phyloP scores from a whole-genome alignment of 805 yeast genomes.

The Kodamaea laetipori region DNA sequence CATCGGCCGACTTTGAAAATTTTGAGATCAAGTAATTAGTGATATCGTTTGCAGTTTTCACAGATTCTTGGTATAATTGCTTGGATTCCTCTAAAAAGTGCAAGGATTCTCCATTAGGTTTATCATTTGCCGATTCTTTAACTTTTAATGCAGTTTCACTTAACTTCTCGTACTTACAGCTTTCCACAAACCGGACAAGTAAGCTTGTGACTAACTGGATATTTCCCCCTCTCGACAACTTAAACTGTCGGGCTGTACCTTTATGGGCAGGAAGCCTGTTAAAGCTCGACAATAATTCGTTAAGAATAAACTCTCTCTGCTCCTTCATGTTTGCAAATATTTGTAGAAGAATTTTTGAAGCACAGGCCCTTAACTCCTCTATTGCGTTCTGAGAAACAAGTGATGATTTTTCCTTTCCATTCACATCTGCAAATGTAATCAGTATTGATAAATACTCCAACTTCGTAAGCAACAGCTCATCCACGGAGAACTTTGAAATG shows the following conservation, averaged over 20 bases:
- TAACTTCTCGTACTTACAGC: constrained; percentile 25
- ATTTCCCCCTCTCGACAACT: constrained; percentile 45
- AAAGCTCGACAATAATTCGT: constrained; percentile 57
- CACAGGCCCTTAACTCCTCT: constrained; percentile 29
- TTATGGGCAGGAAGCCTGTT: constrained; percentile 52
- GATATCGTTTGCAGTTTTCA: constrained; percentile 27
- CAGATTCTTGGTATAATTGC: constrained; percentile 18
- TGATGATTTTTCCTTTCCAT: constrained; percentile 23
- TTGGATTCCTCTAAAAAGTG: neutral
- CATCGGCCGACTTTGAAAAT: constrained; percentile 27
- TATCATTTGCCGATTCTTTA: neutral
- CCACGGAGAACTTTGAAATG: constrained; percentile 18
- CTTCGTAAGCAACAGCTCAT: constrained; percentile 58
- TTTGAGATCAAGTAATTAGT: constrained; percentile 25
- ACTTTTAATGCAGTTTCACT: neutral
- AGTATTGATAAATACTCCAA: constrained; percentile 54
- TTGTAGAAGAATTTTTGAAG: constrained; percentile 31
- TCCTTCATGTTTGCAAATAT: constrained; percentile 43
- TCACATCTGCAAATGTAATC: constrained; percentile 42
- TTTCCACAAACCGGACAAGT: constrained; percentile 44
- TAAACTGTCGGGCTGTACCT: constrained; percentile 42
- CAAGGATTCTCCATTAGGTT: neutral
- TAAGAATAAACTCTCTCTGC: constrained; percentile 62
- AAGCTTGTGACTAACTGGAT: constrained; percentile 53
- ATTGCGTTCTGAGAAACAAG: constrained; percentile 22